Base-by-base conservation (phyloP, 208 protist species). In the Naegleria gruberi region DNA sequence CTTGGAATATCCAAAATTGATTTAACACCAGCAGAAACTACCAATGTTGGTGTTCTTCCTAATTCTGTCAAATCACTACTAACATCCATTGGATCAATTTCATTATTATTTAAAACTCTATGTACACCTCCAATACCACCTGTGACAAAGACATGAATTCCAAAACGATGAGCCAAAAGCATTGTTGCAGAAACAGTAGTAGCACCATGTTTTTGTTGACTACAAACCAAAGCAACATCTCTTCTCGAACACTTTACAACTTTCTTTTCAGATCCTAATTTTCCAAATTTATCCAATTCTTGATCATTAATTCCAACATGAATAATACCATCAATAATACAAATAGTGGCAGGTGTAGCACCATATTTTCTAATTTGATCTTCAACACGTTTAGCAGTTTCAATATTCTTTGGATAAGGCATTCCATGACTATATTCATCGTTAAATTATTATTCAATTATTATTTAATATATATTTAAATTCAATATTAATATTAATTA, bases 101-200 rank as follows among this genome's bases (percentile, higher is more conserved):
- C 51, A 23, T 65, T 65, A 19, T 10, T 65, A 17, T 17, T 40
- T 1, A 91, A 95, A 46, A 91, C 93, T 26, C 96, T 19, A 82
- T 98, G 96, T 6, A 98, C 97, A 37, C 97, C 97, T 30, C 97
- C 97, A 23, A 98, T 92, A 40, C 97, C 97, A 34, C 97, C 97
- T 5, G 97, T 98, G 1, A 95, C 96, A 90, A 98, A 98, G 3
- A 98, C 92, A 8, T 40, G 2, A 73, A 94, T 94, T 40, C 94
- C 93, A n/a, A 88, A 95, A 74, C 91, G 47, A 65, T 93, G 40
- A 12, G 95, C 94, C 0, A 97, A 47, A 0, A 90, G 65, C 92
- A 96, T 97, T 0, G 97, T 98, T 3, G 90, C 92, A 8, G 92
- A 87, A 7, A 98, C 97, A 15, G 97, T 98, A 0, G 97, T 98